These are phyloP conservation scores for Ceratocystis papillata DNA, from an alignment of 2,329 filamentous ascomycete species.

Conservation along the genomic window DNA sequence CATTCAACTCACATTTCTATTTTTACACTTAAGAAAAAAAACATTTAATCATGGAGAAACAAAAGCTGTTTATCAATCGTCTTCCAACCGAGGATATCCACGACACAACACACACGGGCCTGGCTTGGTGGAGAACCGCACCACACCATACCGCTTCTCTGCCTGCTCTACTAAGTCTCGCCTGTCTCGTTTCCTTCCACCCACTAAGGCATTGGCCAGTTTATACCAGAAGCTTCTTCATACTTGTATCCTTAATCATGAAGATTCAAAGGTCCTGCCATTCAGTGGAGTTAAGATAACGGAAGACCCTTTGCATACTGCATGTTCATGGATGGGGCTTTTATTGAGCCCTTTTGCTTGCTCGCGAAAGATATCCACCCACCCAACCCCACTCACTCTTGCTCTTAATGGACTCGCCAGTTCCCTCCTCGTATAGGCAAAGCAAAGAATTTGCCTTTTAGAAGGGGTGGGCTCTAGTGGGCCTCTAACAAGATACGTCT, in stretches of 20 bases:
- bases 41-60: constrained; percentile 5
- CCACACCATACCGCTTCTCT: not conserved
- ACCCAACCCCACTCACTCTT: not conserved
- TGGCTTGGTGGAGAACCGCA: not conserved
- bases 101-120: not conserved
- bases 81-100: not conserved
- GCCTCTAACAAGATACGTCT: too few species aligned
- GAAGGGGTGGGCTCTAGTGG: too few species aligned
- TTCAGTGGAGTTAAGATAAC: not conserved
- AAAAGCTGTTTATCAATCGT: not conserved
- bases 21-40: constrained; percentile 9
- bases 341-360: not conserved
- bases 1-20: constrained; percentile 10
- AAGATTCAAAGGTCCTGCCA: not conserved
- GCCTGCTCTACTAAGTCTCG: not conserved
- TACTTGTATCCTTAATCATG: not conserved
- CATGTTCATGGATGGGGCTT: not conserved
- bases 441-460: too few species aligned
- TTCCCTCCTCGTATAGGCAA: constrained; percentile 7
- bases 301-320: not conserved
- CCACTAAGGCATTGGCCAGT: not conserved
- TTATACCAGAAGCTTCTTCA: not conserved
- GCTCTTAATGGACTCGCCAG: not conserved
- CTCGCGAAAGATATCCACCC: not conserved
- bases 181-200: not conserved